phyloP scores from a whole-genome alignment of 176 grass and related monocot species.

The Tillandsia leiboldiana region DNA sequence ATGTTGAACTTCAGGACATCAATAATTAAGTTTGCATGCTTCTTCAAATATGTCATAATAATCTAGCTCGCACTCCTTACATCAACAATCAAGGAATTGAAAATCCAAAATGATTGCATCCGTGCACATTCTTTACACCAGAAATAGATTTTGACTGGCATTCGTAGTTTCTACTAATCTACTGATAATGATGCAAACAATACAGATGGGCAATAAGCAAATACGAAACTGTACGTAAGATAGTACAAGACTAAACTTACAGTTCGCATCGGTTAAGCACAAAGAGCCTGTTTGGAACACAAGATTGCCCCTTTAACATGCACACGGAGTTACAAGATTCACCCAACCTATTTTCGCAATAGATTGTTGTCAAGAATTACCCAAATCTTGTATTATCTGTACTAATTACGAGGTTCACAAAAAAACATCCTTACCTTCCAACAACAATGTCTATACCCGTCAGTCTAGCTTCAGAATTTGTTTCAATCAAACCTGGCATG shows the following conservation, averaged over 20 bases:
- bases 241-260: conserved; percentile 44
- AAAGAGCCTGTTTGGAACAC: conserved; percentile 67
- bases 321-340: conserved; percentile 68
- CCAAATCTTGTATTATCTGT: conserved; percentile 10
- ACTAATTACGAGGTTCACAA: conserved; percentile 15
- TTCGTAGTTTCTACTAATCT: background rate
- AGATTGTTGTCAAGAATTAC: conserved; percentile 18
- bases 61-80: background rate
- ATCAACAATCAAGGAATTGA: background rate
- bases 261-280: conserved; percentile 68
- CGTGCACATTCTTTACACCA: background rate
- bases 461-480: conserved; percentile 45
- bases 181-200: background rate
- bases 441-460: conserved; percentile 63
- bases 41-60: background rate
- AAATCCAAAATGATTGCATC: background rate
- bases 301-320: conserved; percentile 63
- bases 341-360: conserved; percentile 44
- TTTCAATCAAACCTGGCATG: conserved; percentile 43
- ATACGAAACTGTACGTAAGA: background rate
- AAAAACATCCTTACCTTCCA: conserved; percentile 52
- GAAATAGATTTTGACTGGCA: background rate
- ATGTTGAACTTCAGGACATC: too few species aligned
- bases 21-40: too few species aligned
- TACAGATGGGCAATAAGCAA: background rate